Evolutionary conservation across 768 basidiomycete species (phyloP).

Genomic region (Clitopilus passeckerianus): DNA sequence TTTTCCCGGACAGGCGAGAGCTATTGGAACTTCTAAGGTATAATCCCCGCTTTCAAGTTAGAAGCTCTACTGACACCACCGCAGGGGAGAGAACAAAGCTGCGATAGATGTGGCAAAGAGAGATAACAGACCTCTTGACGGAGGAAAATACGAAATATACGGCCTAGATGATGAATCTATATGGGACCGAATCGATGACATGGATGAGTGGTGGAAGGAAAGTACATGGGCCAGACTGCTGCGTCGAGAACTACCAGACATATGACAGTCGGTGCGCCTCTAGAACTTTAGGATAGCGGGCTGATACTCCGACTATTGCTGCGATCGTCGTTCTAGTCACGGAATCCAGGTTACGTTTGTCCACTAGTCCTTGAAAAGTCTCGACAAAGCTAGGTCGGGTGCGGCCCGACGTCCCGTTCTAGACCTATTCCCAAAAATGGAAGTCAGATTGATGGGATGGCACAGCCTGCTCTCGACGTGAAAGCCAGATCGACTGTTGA

Average conservation of each 20-base stretch:
- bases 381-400: no score
- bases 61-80: conserved; percentile 2
- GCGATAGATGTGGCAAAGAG: conserved; percentile 78
- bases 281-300: not conserved
- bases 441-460: not conserved
- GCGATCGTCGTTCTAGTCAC: not conserved
- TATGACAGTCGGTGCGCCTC: conserved; percentile 19
- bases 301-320: not conserved
- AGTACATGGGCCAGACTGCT: conserved; percentile 83
- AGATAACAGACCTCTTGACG: conserved; percentile 56
- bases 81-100: conserved; percentile 78
- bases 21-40: conserved; percentile 75
- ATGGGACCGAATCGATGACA: conserved; percentile 76
- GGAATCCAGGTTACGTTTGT: no score
- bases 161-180: conserved; percentile 80
- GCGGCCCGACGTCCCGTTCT: not conserved
- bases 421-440: not conserved
- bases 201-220: conserved; percentile 93
- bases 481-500: not conserved
- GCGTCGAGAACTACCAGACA: conserved; percentile 81
- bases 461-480: not conserved
- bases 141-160: conserved; percentile 83
- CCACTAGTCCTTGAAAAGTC: no score
- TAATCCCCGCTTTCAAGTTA: conserved; percentile 1
- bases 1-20: conserved; percentile 82